A percentile compares a stretch with the other conserved stretches of the same genome.
Conservation (phyloP, 1,284 basidiomycete genomes). For the Trametes polyzona region DNA sequence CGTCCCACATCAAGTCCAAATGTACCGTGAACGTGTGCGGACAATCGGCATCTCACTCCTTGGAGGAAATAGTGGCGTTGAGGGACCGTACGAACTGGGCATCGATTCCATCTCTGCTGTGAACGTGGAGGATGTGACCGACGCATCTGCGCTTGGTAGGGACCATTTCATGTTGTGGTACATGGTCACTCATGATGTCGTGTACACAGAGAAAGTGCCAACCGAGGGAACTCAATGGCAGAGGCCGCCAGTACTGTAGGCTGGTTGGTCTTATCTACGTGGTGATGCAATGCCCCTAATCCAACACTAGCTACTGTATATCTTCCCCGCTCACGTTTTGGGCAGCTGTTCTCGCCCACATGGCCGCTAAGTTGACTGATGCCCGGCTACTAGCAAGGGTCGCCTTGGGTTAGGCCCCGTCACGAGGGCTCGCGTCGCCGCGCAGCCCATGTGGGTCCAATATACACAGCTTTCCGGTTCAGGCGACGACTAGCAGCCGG, state of each 20-base stretch:
- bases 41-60: slow-evolving; percentile 85
- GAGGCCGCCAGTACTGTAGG: slow-evolving; percentile 22
- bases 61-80: slow-evolving; percentile 74
- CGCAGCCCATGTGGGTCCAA: too few relatives aligned
- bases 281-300: background rate
- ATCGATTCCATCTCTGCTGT: slow-evolving; percentile 72
- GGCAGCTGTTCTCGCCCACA: too few relatives aligned
- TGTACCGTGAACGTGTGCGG: slow-evolving; percentile 77
- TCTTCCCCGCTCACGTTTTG: background rate
- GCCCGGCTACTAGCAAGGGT: too few relatives aligned
- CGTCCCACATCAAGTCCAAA: slow-evolving; percentile 66
- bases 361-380: too few relatives aligned
- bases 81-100: slow-evolving; percentile 76
- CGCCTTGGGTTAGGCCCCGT: too few relatives aligned
- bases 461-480: too few relatives aligned
- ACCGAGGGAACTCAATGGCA: slow-evolving; percentile 37
- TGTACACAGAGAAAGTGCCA: slow-evolving; percentile 34
- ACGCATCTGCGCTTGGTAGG: slow-evolving; percentile 41
- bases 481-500: too few relatives aligned
- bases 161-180: background rate
- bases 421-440: too few relatives aligned
- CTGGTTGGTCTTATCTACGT: background rate
- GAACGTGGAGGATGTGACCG: slow-evolving; percentile 55
- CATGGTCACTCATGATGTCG: background rate
- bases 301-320: background rate